These are phyloP conservation scores for Candida sp. DNA, from an alignment of 1,139 yeast genomes.

Conservation along the genomic window DNA sequence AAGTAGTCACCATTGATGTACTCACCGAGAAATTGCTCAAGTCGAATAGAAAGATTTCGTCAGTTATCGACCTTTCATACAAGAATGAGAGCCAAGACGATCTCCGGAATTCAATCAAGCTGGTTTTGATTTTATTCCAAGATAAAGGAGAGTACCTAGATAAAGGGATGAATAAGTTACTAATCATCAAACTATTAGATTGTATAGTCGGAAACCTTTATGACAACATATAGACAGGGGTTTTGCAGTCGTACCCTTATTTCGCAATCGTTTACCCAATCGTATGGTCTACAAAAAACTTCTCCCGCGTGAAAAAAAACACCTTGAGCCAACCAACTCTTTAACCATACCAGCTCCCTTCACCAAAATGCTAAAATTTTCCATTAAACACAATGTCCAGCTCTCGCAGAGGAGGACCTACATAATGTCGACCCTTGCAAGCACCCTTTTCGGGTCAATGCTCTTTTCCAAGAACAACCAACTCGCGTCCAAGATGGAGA, in stretches of 20 bases:
- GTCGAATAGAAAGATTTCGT: not conserved
- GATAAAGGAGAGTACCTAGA: conserved; percentile 4
- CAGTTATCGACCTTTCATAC: not conserved
- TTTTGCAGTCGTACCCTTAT: too few relatives aligned
- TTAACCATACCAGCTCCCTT: too few relatives aligned
- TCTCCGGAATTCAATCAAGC: conserved; percentile 1
- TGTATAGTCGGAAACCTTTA: conserved; percentile 29
- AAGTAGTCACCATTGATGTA: conserved; percentile 7
- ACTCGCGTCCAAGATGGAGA: conserved; percentile 62
- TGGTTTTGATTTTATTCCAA: conserved; percentile 9
- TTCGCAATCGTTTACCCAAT: not conserved
- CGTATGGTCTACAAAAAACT: not conserved
- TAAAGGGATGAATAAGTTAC: conserved; percentile 29
- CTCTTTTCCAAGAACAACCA: conserved; percentile 52
- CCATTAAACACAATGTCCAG: not conserved
- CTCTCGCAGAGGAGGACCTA: conserved; percentile 6
- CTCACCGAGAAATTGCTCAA: conserved; percentile 6
- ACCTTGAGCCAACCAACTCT: too few relatives aligned
- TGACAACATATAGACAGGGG: conserved; percentile 21
- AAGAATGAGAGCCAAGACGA: conserved; percentile 4
- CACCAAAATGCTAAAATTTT: not conserved
- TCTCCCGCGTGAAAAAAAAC: not conserved
- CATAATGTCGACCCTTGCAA: conserved; percentile 14
- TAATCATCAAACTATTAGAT: conserved; percentile 35
- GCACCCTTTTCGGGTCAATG: conserved; percentile 27